Evolutionary conservation across 1,284 basidiomycete genomes (phyloP), one percentile per base, ranked within the genome.

Genomic region (Nidula niveotomentosa): DNA sequence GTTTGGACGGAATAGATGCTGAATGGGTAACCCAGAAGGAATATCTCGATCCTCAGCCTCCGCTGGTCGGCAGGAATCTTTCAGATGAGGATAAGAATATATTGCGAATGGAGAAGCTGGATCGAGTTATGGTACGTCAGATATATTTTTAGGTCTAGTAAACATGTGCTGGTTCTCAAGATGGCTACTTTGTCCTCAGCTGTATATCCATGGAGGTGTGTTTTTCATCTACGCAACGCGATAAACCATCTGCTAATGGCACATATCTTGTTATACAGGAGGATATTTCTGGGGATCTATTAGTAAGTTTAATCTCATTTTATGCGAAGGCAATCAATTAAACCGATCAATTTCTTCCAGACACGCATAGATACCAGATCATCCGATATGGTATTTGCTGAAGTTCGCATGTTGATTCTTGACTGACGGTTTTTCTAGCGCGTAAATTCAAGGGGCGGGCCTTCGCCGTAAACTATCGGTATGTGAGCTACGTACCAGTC

Each of bases 1-100:
- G 84, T 13, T 64, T 86, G 36, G 79, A 83, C 54, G 87, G 86
- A 17, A 66, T 91, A 1, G 88, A 92, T 55, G 86, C 76, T 3
- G 92, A 94, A 69, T 94, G 92, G 92, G 86, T 94, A 51, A 86
- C 86, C 1, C 76, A 84, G 62, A 77, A 77, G 59, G 75, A 79
- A 44, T 78, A 77, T 56, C 62, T 84, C 10, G 65, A 64, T 34
- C 64, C 73, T 23, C 12, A 12, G 10, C 10, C 23, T n/a, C 45
- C 53, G 33, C 53, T 58, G 2, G 53, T 56, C 10, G 67, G 67
- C 8, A 67, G 66, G 53, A 75, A 73, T 45, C 53, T 78, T 6
- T 69, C 68, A 6, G 65, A 67, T 3, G 63, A 65, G 8, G 79
- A 85, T 45, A 67, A 71, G 51, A 70, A 72, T 36, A 76, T 81